Base-by-base conservation (phyloP, 176 grass and related monocot genomes). In the Bothriochloa decipiens region DNA sequence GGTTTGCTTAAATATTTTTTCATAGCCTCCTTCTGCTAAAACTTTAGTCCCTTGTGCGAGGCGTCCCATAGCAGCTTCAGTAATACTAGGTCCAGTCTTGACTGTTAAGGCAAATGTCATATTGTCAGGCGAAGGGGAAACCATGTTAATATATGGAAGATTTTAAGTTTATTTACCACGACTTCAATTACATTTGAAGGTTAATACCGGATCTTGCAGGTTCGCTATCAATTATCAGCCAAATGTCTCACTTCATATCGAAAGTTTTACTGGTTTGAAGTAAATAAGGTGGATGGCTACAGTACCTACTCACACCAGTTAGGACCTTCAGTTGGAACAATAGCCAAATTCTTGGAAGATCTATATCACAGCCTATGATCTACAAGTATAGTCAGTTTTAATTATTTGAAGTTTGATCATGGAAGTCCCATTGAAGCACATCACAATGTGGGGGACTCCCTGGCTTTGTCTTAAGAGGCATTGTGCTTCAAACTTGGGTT, bases 21-120 rank as follows among this genome's bases (percentile, higher is more conserved):
- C 94, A 85, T 96, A 96, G 52, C 94, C 94, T 77, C 94, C 94
- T 93, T 96, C 94, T 62, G 94, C 94, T 89, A 96, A 75, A 32
- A 96, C 94, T 85, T 96, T 93, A 45, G 94, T 96, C 78, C 94
- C 91, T 89, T 96, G 94, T 89, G 94, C 94, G 76, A 96, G 87
- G 26, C 91, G 90, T 83, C 94, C 94, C 94, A 96, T 96, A 18
- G 94, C 91, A 73, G 94, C 94, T 72, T 96, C 94, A 41, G 85
- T 82, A 91, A 96, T 86, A 86, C 94, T 96, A 58, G 94, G 94
- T 52, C 94, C 94, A 33, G 94, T 96, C 65, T 96, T 96, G 72
- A 96, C 94, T 96, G 72, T 72, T 87, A 60, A 37, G 62, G 41
- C 84, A 82, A 76, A 78, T 43, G 45, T 11, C 13, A n/a, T 53